A percentile compares a stretch with the other conserved stretches of the same genome.
phyloP scores from a whole-genome alignment of 169 alveolate genomes.

The Plasmodium chabaudi region DNA sequence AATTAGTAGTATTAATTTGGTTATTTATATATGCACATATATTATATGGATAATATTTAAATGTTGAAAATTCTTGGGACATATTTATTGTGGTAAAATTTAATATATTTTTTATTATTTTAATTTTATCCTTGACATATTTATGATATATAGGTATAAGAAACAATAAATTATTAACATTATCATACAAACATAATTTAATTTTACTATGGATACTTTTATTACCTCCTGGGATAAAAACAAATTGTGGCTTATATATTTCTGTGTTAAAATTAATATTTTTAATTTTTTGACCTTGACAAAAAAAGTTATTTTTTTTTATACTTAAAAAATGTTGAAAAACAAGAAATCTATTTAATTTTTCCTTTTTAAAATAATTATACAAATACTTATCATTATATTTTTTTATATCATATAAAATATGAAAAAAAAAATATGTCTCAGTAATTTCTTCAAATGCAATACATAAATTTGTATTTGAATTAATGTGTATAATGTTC shows the following conservation, averaged over 20 bases:
- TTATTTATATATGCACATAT: slow-evolving; percentile 53
- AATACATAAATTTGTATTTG: slow-evolving; percentile 55
- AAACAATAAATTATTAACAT: slow-evolving; percentile 65
- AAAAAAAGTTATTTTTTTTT: slow-evolving; percentile 11
- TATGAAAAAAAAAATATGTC: slow-evolving; percentile 57
- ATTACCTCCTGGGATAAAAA: slow-evolving; percentile 65
- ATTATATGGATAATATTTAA: slow-evolving; percentile 57
- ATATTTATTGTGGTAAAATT: slow-evolving; percentile 52
- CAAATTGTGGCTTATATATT: slow-evolving; percentile 36
- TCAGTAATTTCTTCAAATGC: slow-evolving; percentile 57
- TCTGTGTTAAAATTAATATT: slow-evolving; percentile 75
- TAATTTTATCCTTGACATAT: slow-evolving; percentile 67
- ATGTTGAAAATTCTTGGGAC: slow-evolving; percentile 20
- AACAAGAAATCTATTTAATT: slow-evolving; percentile 25
- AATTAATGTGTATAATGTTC: slow-evolving; percentile 68
- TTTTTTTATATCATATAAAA: slow-evolving; percentile 43
- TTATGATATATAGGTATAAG: slow-evolving; percentile 72
- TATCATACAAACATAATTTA: slow-evolving; percentile 74
- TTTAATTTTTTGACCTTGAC: not conserved
- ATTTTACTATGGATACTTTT: slow-evolving; percentile 51
- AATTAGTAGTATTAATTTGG: slow-evolving; percentile 51
- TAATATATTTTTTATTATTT: slow-evolving; percentile 62
- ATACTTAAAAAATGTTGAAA: slow-evolving; percentile 72
- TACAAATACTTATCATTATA: slow-evolving; percentile 22
- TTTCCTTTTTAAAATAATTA: slow-evolving; percentile 48